Evolutionary conservation across 352 stramenopile genomes (phyloP), one percentile per base, ranked within the genome.

Genomic region (Pythium phragmiticola): DNA sequence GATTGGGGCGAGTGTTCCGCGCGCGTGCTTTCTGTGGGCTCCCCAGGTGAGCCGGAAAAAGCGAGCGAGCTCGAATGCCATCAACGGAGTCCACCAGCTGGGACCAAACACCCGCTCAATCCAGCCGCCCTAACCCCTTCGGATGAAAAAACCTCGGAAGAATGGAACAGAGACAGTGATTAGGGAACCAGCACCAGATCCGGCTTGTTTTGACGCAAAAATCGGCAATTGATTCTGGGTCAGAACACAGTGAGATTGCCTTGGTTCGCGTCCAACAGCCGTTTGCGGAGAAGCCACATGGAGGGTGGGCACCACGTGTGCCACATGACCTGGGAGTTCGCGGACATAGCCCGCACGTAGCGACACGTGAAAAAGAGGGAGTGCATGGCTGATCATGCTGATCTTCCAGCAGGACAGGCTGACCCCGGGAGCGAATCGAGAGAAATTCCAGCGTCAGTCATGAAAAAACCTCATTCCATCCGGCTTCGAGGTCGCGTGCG

Each of bases 21-120:
- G 61, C 48, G 33, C 53, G 61, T 68, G 61, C 61, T 68, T 63
- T 60, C 45, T 50, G 45, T 58, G 33, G 34, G 17, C 51, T 36
- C 7, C 17, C 3, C 4, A 8, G 46, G 14, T 52, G 56, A 62
- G 45, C 56, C 56, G 34, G 56, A 62, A 62, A 52, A 62, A 63
- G 55, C 57, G 51, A 67, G 60, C 43, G 39, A 57, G 43, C 47
- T 56, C 52, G 42, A 11, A 60, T 68, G 62, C 62, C 62, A 69
- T 63, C 62, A 69, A 69, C 60, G 54, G 53, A 19, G 46, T 14
- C 21, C 62, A 51, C 53, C 45, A 61, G 37, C 54, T 63, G 61
- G 36, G 39, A 65, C 47, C 47, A 19, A 19, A 17, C 47, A 33
- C 47, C 36, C 41, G 17, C 26, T 26, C 41, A 36, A 53, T 61